Evolutionary conservation across 345 rosid genomes (phyloP), one percentile per base, ranked within the genome.

Genomic region (Syzygium grande): DNA sequence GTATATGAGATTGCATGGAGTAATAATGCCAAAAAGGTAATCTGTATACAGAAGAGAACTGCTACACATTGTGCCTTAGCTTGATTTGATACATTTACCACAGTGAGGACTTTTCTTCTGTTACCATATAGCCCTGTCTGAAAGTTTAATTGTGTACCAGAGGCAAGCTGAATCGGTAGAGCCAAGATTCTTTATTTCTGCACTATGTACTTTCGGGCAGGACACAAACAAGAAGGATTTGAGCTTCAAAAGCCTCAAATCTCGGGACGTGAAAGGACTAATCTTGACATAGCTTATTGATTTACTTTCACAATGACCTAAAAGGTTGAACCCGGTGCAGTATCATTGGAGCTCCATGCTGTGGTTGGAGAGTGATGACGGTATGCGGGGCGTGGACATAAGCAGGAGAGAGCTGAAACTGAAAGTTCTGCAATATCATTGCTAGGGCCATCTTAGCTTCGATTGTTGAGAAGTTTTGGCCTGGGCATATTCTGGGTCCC

Each of bases 361-460:
- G 94, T 73, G 96, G 96, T 80, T 93, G 92, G 85, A 94, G 95
- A 22, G 88, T 91, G 87, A 92, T 86, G 43, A 90, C 88, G 25
- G 93, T 90, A 22, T 73, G 14, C 2, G 97, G 95, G 85, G 96
- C 91, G 58, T 93, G 98, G 12, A 88, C 78, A 91, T 93, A 93
- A 13, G 95, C 89, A 46, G 94, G 92, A 17, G 94, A 92, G 34
- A 93, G 92, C 90, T 90, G 78, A 53, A 94, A 92, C 13, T 87
- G 56, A 87, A 91, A 94, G 51, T 89, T 84, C 65, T 90, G 94
- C 87, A 95, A 87, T 55, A 92, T 92, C 93, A 93, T 90, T 55
- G 93, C 94, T 86, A 93, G 84, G 73, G 93, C 95, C 55, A 90
- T 84, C 84, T 73, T 94, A 4, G 94, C 95, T 90, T 95, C 98